Evolutionary conservation across 176 grass and related monocot genomes (phyloP).

Genomic region (Pontederia crassipes): DNA sequence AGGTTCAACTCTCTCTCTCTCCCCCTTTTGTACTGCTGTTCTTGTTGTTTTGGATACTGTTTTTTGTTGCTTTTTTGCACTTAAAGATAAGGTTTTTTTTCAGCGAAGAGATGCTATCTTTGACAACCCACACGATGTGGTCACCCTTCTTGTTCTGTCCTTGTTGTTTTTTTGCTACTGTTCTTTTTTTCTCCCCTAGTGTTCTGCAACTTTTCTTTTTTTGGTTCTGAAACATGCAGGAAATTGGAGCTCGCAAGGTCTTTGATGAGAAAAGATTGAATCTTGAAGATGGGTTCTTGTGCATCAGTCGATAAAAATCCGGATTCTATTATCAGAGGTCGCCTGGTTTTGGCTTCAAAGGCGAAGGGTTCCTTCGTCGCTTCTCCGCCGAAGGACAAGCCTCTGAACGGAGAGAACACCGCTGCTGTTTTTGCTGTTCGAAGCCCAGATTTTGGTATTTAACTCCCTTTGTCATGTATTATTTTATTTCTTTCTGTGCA

Average conservation of each 20-base stretch:
- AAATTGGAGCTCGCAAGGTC: not conserved
- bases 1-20: no score
- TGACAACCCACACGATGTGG: not conserved
- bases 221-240: not conserved
- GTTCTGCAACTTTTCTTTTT: not conserved
- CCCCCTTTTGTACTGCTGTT: no score
- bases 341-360: not conserved
- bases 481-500: not conserved
- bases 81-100: not conserved
- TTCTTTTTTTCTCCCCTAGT: not conserved
- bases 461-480: not conserved
- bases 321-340: not conserved
- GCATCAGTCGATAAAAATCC: constrained; percentile 10
- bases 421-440: not conserved
- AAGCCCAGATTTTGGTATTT: constrained; percentile 14
- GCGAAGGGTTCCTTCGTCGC: constrained; percentile 3
- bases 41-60: no score
- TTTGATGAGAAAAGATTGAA: not conserved
- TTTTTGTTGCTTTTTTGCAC: not conserved
- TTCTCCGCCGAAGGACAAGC: constrained; percentile 13
- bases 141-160: not conserved
- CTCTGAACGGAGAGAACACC: constrained; percentile 4
- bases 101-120: not conserved
- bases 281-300: constrained; percentile 17
- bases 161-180: not conserved